These are phyloP conservation scores for Cetraspora pellucida DNA, from an alignment of 192 early-diverging fungal genomes.

Conservation along the genomic window DNA sequence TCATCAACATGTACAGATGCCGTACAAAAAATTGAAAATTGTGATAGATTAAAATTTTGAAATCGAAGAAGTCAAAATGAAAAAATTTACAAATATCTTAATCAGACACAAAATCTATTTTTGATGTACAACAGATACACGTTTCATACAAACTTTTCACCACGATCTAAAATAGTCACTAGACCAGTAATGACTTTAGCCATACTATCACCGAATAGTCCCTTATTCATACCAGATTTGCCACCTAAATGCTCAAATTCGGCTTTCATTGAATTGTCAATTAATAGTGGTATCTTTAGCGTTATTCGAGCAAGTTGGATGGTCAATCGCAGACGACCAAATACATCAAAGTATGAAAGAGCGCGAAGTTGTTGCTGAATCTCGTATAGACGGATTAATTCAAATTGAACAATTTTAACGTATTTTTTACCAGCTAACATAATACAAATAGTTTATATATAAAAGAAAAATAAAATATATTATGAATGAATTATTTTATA, in stretches of 20 bases:
- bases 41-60: too few species aligned
- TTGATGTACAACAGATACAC: too few species aligned
- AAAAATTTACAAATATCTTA: too few species aligned
- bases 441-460: neutral
- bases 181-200: slow-evolving; percentile 19
- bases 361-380: slow-evolving; percentile 57
- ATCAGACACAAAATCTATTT: too few species aligned
- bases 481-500: too few species aligned
- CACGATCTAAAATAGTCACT: slow-evolving; percentile 14
- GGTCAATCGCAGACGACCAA: slow-evolving; percentile 56
- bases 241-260: neutral
- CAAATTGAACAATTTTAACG: slow-evolving; percentile 59
- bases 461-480: neutral
- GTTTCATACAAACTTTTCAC: slow-evolving; percentile 17
- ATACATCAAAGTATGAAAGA: slow-evolving; percentile 57
- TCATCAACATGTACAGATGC: too few species aligned
- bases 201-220: slow-evolving; percentile 27
- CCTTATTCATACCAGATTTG: neutral
- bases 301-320: slow-evolving; percentile 55
- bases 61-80: too few species aligned
- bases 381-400: slow-evolving; percentile 58
- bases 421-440: slow-evolving; percentile 59
- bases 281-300: slow-evolving; percentile 57
- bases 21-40: too few species aligned
- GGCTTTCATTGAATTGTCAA: slow-evolving; percentile 50